phyloP scores from a whole-genome alignment of 257 asterid genomes.

The Rhazya stricta region DNA sequence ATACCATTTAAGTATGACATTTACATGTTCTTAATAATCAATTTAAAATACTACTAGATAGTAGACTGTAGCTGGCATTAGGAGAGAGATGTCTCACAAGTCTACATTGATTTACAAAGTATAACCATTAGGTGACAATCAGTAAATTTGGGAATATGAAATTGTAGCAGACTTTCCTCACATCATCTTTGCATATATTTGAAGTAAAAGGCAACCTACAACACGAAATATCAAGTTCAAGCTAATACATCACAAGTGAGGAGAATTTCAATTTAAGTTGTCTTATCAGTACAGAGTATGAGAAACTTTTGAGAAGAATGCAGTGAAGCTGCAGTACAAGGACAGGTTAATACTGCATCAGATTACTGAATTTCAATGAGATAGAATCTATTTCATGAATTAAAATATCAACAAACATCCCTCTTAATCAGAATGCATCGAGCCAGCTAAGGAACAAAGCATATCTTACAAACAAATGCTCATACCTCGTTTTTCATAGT shows the following conservation, averaged over 20 bases:
- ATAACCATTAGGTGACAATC: not conserved
- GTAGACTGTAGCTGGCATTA: not conserved
- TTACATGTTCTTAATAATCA: not conserved
- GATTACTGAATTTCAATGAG: not conserved
- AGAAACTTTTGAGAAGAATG: not conserved
- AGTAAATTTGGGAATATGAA: not conserved
- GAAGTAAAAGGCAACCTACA: not conserved
- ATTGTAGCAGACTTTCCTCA: too few species aligned
- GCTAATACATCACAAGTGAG: not conserved
- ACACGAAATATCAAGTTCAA: not conserved
- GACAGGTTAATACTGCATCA: not conserved
- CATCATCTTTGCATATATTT: too few species aligned
- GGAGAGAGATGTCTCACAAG: not conserved
- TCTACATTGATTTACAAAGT: not conserved
- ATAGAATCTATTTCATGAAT: not conserved
- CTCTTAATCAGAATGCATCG: not conserved
- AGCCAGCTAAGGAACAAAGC: not conserved
- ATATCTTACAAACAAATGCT: not conserved
- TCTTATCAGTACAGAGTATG: not conserved
- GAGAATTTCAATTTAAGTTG: not conserved
- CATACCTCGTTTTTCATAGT: constrained; percentile 85
- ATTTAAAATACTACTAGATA: not conserved
- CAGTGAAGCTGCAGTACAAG: not conserved
- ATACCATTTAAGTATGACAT: not conserved
- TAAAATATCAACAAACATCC: not conserved